phyloP scores from a whole-genome alignment of 1,284 basidiomycete species.

The Grifola frondosa region DNA sequence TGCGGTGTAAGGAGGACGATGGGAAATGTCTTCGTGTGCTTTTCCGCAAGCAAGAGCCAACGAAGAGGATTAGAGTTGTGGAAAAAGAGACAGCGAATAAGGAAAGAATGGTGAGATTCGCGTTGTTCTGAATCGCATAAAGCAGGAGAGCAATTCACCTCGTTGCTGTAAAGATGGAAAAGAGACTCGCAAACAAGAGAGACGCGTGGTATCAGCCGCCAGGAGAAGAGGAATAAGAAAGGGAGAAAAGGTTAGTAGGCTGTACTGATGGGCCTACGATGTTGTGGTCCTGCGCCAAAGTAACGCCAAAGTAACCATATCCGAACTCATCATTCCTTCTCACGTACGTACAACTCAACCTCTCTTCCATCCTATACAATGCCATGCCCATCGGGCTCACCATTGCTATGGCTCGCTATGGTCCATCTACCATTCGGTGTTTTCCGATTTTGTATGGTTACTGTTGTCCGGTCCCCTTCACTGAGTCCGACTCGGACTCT shows the following conservation, averaged over 20 bases:
- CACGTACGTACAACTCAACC: too few species aligned
- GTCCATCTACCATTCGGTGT: too few species aligned
- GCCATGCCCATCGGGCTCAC: too few species aligned
- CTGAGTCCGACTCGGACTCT: too few species aligned
- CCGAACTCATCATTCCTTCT: constrained; percentile 26
- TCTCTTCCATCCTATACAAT: too few species aligned
- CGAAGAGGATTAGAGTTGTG: constrained; percentile 1
- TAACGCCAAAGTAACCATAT: constrained; percentile 26
- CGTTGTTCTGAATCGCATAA: background rate
- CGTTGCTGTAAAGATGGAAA: background rate
- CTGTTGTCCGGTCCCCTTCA: too few species aligned
- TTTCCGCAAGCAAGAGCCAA: constrained; percentile 1
- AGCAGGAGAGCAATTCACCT: constrained; percentile 1
- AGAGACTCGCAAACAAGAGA: constrained; percentile 11
- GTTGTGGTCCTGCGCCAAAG: constrained; percentile 26
- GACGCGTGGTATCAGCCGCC: constrained; percentile 12
- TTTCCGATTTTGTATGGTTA: too few species aligned
- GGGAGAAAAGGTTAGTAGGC: constrained; percentile 25
- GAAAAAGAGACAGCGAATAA: constrained; percentile 5
- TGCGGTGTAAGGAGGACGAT: too few species aligned
- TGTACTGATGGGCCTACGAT: constrained; percentile 29
- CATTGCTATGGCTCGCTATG: too few species aligned
- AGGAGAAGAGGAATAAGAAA: constrained; percentile 22
- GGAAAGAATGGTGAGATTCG: constrained; percentile 13
- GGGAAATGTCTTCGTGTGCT: constrained; percentile 15